Conservation (phyloP, 768 basidiomycete species). For the Xerocomus spinulosus region DNA sequence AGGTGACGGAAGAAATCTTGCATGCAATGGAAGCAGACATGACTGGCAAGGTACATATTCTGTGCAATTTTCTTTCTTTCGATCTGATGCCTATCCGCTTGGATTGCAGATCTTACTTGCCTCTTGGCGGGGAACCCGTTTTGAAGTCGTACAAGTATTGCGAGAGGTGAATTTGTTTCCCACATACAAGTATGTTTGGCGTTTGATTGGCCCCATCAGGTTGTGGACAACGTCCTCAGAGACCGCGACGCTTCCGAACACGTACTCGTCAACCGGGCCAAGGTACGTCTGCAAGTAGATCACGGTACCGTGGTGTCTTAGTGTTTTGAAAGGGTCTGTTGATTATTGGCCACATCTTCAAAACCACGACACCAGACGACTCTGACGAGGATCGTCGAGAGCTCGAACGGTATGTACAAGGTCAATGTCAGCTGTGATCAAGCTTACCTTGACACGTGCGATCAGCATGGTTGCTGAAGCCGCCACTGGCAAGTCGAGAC, state of each 20-base stretch:
- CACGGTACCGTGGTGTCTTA: neutral
- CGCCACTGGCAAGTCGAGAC: constrained; percentile 67
- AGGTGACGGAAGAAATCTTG: constrained; percentile 79
- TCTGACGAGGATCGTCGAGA: constrained; percentile 92
- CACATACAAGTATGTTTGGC: constrained; percentile 1
- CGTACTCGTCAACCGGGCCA: constrained; percentile 77
- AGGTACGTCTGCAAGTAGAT: constrained; percentile 42
- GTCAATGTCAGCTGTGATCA: neutral
- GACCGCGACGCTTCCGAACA: constrained; percentile 70
- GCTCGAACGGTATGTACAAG: constrained; percentile 72
- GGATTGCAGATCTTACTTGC: constrained; percentile 76
- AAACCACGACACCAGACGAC: constrained; percentile 77
- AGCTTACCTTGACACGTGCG: constrained; percentile 2
- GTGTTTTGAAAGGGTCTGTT: constrained; percentile 62
- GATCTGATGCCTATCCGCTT: neutral
- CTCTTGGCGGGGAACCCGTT: constrained; percentile 94
- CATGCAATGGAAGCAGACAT: constrained; percentile 87
- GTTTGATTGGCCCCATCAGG: constrained; percentile 34
- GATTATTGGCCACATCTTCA: constrained; percentile 87
- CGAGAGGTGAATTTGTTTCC: constrained; percentile 46
- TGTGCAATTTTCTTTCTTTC: neutral
- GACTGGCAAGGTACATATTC: constrained; percentile 70
- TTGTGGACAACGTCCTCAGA: constrained; percentile 81
- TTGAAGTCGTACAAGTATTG: constrained; percentile 90
- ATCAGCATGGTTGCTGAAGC: constrained; percentile 83